Conservation (phyloP, 1,284 basidiomycete genomes). For the Schizophyllum commune region DNA sequence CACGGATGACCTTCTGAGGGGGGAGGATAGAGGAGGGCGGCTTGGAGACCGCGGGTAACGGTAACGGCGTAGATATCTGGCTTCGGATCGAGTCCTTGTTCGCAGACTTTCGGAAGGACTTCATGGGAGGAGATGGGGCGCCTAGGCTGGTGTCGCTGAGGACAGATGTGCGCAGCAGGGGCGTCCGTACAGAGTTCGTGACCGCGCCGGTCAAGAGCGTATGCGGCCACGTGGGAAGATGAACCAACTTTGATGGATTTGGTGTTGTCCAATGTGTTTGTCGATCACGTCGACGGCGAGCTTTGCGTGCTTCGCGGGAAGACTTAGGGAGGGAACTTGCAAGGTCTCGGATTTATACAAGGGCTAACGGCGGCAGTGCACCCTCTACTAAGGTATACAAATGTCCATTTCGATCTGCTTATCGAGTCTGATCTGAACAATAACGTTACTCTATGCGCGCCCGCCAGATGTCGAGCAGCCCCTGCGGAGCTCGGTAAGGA, state of each 20-base stretch:
- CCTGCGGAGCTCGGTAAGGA: neutral
- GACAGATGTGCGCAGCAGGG: neutral
- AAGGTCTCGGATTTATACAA: too few relatives aligned
- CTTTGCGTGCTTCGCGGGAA: neutral
- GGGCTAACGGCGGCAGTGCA: neutral
- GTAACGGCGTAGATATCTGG: slow-evolving; percentile 62
- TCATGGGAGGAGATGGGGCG: slow-evolving; percentile 44
- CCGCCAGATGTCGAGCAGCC: neutral
- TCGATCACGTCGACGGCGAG: neutral
- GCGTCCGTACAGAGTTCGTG: neutral
- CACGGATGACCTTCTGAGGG: slow-evolving; percentile 94
- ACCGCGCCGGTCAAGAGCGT: neutral
- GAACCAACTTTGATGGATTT: neutral
- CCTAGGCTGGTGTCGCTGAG: neutral
- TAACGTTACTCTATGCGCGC: neutral
- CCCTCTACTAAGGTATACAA: neutral
- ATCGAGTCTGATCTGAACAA: neutral
- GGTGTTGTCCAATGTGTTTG: neutral
- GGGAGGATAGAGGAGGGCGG: slow-evolving; percentile 67
- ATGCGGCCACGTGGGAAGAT: neutral
- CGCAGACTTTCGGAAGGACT: slow-evolving; percentile 76
- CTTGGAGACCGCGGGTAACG: slow-evolving; percentile 57
- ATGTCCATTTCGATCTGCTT: neutral
- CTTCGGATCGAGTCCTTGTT: slow-evolving; percentile 50
- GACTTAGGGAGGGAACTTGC: neutral